Evolutionary conservation across 805 yeast species (phyloP).

Genomic region (Saturnispora ahearnii): DNA sequence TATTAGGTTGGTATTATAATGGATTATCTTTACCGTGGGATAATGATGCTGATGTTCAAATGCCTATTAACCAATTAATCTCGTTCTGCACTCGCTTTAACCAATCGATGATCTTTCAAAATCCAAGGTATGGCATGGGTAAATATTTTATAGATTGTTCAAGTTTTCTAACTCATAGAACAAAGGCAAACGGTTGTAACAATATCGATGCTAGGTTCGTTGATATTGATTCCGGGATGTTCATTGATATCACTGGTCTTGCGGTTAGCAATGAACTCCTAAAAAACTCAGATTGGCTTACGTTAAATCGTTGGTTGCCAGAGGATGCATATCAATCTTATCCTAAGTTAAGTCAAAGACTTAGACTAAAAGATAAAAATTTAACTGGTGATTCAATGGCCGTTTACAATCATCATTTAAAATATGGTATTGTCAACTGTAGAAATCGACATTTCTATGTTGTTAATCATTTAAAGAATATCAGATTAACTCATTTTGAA

Average conservation of each 20-base stretch:
- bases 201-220: slow-evolving; percentile 66
- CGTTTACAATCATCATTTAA: slow-evolving; percentile 1
- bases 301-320: neutral
- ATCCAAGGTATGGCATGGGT: slow-evolving; percentile 24
- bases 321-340: neutral
- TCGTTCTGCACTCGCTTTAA: slow-evolving; percentile 34
- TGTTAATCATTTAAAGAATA: slow-evolving; percentile 42
- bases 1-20: slow-evolving; percentile 40
- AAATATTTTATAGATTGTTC: slow-evolving; percentile 31
- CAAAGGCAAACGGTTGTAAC: slow-evolving; percentile 47
- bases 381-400: neutral
- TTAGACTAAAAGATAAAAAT: neutral
- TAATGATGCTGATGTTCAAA: slow-evolving; percentile 41
- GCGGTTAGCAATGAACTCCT: slow-evolving; percentile 33
- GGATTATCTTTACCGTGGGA: slow-evolving; percentile 49
- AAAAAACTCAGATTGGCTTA: neutral
- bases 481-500: slow-evolving; percentile 45
- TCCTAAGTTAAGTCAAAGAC: neutral
- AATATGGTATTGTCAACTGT: slow-evolving; percentile 35
- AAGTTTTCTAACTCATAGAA: slow-evolving; percentile 36
- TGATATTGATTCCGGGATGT: slow-evolving; percentile 59
- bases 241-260: slow-evolving; percentile 63
- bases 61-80: slow-evolving; percentile 42
- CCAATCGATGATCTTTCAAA: slow-evolving; percentile 35
- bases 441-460: slow-evolving; percentile 50